phyloP scores from a whole-genome alignment of 768 basidiomycete genomes.

The Russula ochroleuca region DNA sequence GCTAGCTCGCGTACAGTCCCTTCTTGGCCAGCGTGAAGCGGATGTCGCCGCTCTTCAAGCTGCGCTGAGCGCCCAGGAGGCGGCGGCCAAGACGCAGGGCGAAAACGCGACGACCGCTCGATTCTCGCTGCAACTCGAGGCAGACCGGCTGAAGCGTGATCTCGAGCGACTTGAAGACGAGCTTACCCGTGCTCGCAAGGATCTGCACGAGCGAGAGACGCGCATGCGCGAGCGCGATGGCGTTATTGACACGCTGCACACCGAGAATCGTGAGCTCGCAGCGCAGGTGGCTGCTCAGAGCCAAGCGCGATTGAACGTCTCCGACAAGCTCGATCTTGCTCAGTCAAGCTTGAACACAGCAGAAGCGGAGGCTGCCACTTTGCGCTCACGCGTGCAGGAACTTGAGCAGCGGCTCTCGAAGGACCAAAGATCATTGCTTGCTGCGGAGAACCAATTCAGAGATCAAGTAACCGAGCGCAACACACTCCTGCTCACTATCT shows the following conservation, averaged over 20 bases:
- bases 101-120: conserved; percentile 79
- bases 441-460: conserved; percentile 75
- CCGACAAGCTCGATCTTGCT: conserved; percentile 81
- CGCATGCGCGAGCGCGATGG: conserved; percentile 66
- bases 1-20: conserved; percentile 55
- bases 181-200: conserved; percentile 61
- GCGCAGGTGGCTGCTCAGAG: conserved; percentile 78
- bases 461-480: conserved; percentile 93
- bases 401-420: conserved; percentile 77
- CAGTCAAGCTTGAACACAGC: conserved; percentile 58
- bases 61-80: conserved; percentile 66
- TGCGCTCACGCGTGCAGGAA: conserved; percentile 62
- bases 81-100: conserved; percentile 73
- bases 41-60: conserved; percentile 72
- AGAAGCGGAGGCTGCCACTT: conserved; percentile 60
- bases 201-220: conserved; percentile 62
- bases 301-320: conserved; percentile 78
- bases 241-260: conserved; percentile 67
- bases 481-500: conserved; percentile 85
- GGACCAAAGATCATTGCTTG: conserved; percentile 69
- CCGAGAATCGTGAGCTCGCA: conserved; percentile 76
- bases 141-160: conserved; percentile 82
- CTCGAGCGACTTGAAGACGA: conserved; percentile 77
- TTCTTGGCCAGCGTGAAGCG: conserved; percentile 65
- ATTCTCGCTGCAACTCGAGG: conserved; percentile 85